Evolutionary conservation across 805 yeast species (phyloP).

Genomic region (Brettanomyces anomalus): DNA sequence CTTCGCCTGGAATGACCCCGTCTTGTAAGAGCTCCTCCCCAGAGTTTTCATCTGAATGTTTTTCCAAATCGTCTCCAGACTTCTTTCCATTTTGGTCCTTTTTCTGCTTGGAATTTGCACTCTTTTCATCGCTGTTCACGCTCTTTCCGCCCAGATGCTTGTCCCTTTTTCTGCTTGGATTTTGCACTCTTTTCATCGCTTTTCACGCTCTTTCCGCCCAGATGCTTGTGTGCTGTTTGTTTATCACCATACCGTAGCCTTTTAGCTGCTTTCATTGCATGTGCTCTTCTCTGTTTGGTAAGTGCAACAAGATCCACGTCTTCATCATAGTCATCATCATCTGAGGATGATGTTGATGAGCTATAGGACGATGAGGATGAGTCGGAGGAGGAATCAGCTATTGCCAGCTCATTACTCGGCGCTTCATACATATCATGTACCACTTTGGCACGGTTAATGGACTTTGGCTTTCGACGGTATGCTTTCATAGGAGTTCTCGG

Average conservation of each 20-base stretch:
- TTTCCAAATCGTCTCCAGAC: not conserved
- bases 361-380: too few species aligned
- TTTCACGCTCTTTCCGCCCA: not conserved
- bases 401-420: too few species aligned
- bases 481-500: slow-evolving; percentile 19
- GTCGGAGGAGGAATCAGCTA: too few species aligned
- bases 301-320: slow-evolving; percentile 65
- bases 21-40: not conserved
- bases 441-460: too few species aligned
- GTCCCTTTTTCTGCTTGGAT: not conserved
- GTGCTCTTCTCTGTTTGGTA: slow-evolving; percentile 58
- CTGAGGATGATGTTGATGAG: slow-evolving; percentile 24
- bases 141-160: not conserved
- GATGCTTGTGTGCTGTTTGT: not conserved
- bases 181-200: not conserved
- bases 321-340: slow-evolving; percentile 47
- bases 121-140: not conserved
- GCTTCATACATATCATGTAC: too few species aligned
- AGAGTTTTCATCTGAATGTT: not conserved
- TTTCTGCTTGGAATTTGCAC: not conserved
- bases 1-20: slow-evolving; percentile 24
- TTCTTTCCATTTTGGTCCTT: too few species aligned
- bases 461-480: too few species aligned
- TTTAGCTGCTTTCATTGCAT: slow-evolving; percentile 39
- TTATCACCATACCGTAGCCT: slow-evolving; percentile 5